Base-by-base conservation (phyloP, 2,329 filamentous ascomycete genomes). In the Amauroascus verrucosus region DNA sequence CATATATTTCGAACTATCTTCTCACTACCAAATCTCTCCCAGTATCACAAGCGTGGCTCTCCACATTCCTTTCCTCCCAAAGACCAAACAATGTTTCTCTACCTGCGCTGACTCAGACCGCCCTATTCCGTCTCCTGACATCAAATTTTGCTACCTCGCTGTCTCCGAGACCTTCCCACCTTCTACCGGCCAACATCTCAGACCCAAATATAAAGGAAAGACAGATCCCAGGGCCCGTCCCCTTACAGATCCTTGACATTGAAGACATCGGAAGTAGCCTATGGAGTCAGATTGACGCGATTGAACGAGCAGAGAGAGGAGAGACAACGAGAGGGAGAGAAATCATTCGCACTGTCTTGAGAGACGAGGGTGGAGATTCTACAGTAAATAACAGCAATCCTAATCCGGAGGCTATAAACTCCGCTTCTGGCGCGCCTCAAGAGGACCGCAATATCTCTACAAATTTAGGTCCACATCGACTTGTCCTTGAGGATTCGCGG, bases 261-360 rank as follows among this genome's bases (percentile, higher is more conserved):
- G 85, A 95, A 64, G 90, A 97, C 64, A 77, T 97, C 18, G 79
- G 83, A 1, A 77, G 79, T 50, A 88, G 85, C 61, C 79, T 85
- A 49, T 95, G 90, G 88, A 84, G 88, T 58, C 88, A 96, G 67
- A 79, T 95, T 30, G 88, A 96, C 67, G 82, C 83, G 32, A 80
- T 78, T 40, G 75, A 75, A 48, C 72, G 75, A 7, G 65, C 78
- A 2, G 76, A 80, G 60, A 70, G 72, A 11, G 69, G 75, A 4
- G 72, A 77, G 55, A 70, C 75, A 1, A 66, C 74, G n/a, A 72
- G 73, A 38, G 93, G 93, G 0, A 73, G 89, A 8, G 86, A 96
- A 66, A 81, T 98, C 28, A 81, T 97, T 16, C 79, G 91, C 2
- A 79, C 93, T 0, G 77, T 82, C 0, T 75, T 75, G 2, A 75